Evolutionary conservation across 805 yeast species (phyloP), one percentile per base, ranked within the genome.

Genomic region (Nakazawaea ambrosiae): DNA sequence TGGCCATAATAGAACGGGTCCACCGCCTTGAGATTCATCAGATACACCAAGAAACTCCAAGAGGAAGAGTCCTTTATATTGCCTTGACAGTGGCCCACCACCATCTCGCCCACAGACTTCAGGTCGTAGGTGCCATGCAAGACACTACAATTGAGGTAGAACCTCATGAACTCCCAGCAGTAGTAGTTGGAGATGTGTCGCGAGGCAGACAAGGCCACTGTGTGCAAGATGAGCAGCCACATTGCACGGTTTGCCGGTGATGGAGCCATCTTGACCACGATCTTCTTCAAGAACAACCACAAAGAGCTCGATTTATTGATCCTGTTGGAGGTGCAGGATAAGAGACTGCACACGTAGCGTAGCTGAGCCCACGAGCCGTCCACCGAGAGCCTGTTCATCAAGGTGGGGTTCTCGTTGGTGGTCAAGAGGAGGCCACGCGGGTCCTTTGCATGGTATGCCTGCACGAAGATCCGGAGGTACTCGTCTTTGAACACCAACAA

Each of bases 141-240:
- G n/a, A n/a, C n/a, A n/a, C n/a, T n/a, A n/a, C 51, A 33, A 15
- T 27, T 22, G 20, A 49, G 33, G 15, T 57, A 36, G 53, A 58
- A 53, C 20, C 67, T 51, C 4, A 67, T 54, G 40, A 61, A 55
- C n/a, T 54, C 48, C 63, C 70, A 61, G 0, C 76, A 73, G 38
- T 71, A 72, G 46, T 73, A 73, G 47, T 70, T 73, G 30, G 60
- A 47, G 8, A 65, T 66, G 45, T 73, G 79, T 10, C 49, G 42
- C 18, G 42, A 48, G 0, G 62, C 61, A 0, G 78, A 66, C 7
- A 33, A 34, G 2, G 55, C 37, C 1, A 70, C 56, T 2, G 46
- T 34, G 4, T 41, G 42, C 8, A 44, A 10, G 12, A 43, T 18
- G 27, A 28, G 29, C 8, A 9, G 16, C n/a, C n/a, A n/a, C n/a